Conservation (phyloP, 345 rosid species). For the Melaleuca alternifolia region DNA sequence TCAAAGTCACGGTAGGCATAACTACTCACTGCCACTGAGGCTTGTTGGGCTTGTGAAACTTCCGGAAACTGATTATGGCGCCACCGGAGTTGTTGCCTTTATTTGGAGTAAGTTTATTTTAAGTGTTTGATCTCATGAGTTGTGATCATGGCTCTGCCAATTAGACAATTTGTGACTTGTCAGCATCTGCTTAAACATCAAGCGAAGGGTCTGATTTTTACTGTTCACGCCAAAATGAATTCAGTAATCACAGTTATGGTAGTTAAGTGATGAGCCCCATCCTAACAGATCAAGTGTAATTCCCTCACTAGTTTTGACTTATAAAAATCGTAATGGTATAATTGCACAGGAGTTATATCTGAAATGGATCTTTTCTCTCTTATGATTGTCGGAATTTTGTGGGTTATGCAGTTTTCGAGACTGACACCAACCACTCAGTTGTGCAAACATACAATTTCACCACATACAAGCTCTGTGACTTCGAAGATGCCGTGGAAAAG, state of each 20-base stretch:
- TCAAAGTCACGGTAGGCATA: background rate
- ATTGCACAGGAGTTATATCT: background rate
- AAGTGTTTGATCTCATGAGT: background rate
- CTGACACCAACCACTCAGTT: slow-evolving; percentile 86
- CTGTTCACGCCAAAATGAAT: background rate
- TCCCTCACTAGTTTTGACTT: background rate
- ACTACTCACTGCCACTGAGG: background rate
- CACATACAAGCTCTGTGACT: slow-evolving; percentile 61
- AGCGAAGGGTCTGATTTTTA: background rate
- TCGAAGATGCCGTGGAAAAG: slow-evolving; percentile 33
- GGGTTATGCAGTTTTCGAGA: slow-evolving; percentile 59
- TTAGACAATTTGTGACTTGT: background rate
- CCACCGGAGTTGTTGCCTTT: background rate
- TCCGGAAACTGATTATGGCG: background rate
- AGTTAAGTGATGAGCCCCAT: background rate
- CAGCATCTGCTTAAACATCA: background rate
- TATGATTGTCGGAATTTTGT: background rate
- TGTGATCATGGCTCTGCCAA: background rate
- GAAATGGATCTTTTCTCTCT: background rate
- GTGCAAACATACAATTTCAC: slow-evolving; percentile 74
- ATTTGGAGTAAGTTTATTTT: background rate
- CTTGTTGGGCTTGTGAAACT: background rate
- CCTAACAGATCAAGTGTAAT: background rate
- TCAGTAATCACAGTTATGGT: background rate
- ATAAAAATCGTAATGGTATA: background rate